Conservation (phyloP, 441 rosid genomes). For the Omphalea diandra region DNA sequence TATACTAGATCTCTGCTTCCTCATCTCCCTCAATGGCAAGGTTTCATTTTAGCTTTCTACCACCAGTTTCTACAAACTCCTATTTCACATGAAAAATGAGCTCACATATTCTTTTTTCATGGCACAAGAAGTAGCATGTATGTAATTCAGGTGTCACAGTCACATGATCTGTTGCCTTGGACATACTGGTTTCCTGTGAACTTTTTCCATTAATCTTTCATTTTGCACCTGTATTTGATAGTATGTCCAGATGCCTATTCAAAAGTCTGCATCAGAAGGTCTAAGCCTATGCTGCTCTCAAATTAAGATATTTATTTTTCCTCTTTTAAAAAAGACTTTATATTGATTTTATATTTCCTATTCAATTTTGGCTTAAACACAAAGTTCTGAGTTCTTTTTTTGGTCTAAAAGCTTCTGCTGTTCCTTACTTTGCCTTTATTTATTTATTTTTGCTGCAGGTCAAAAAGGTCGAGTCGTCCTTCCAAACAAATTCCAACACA, state of each 20-base stretch:
- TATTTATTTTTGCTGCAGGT: constrained; percentile 53
- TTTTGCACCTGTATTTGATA: not conserved
- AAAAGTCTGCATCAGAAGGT: not conserved
- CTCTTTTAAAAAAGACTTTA: not conserved
- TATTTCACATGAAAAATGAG: too few relatives aligned
- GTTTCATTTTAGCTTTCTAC: too few relatives aligned
- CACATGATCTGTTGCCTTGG: not conserved
- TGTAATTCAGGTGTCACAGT: not conserved
- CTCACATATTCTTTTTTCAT: not conserved
- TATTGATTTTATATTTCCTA: not conserved
- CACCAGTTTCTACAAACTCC: too few relatives aligned
- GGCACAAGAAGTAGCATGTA: not conserved
- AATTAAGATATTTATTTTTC: not conserved
- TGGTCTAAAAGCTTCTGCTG: not conserved
- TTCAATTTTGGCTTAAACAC: not conserved
- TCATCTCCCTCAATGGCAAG: too few relatives aligned
- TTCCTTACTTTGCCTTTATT: not conserved
- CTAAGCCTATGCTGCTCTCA: not conserved
- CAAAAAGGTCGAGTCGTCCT: constrained; percentile 58
- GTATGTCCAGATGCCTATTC: not conserved
- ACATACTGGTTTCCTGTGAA: not conserved
- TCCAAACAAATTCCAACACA: constrained; percentile 32
- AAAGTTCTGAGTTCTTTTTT: not conserved
- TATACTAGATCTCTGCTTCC: too few relatives aligned
- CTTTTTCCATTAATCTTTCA: not conserved